phyloP scores from a whole-genome alignment of 2,329 filamentous ascomycete genomes.

The Botryotinia calthae region DNA sequence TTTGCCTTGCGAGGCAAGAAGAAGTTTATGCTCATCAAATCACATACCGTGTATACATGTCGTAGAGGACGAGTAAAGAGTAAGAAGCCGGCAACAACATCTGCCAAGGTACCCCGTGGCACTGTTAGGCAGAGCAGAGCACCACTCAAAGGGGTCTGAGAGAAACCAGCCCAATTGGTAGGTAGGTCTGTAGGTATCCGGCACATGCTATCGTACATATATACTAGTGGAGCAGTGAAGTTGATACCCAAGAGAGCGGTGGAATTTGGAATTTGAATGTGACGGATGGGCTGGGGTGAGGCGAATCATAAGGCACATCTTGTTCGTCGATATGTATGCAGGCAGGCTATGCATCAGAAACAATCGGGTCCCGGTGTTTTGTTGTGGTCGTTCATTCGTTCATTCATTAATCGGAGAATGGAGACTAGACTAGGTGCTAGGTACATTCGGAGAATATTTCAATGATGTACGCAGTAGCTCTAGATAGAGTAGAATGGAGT shows the following conservation, averaged over 20 bases:
- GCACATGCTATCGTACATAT: too few relatives aligned
- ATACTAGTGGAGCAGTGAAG: too few relatives aligned
- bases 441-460: neutral
- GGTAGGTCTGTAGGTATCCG: too few relatives aligned
- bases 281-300: neutral
- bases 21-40: too few relatives aligned
- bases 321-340: neutral
- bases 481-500: neutral
- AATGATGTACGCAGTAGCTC: neutral
- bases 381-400: too few relatives aligned
- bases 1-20: neutral
- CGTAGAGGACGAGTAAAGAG: too few relatives aligned
- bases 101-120: neutral
- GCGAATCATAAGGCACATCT: neutral
- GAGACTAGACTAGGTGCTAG: too few relatives aligned
- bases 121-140: neutral
- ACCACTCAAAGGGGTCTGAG: too few relatives aligned
- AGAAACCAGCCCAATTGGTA: too few relatives aligned
- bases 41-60: too few relatives aligned
- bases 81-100: neutral
- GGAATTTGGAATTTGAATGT: neutral
- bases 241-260: neutral
- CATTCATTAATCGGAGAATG: too few relatives aligned
- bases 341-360: neutral
- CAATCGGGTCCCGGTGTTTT: neutral